phyloP scores from a whole-genome alignment of 768 basidiomycete genomes.

The Tulasnella sp. region DNA sequence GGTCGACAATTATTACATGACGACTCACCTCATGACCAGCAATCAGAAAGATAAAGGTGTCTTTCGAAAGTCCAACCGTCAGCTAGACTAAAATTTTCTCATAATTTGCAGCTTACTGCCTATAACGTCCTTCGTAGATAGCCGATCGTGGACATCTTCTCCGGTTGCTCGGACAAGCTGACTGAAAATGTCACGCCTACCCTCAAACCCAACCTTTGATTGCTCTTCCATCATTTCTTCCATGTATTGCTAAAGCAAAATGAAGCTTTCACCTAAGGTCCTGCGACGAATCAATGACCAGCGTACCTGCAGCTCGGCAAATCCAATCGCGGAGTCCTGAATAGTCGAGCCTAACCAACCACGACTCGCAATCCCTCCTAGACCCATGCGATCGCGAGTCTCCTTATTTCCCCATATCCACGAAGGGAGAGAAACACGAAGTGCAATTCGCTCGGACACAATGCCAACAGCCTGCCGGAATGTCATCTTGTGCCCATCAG shows the following conservation, averaged over 20 bases:
- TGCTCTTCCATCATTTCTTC: constrained; percentile 20
- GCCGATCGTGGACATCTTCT: neutral
- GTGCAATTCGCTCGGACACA: neutral
- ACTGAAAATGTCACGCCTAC: constrained; percentile 18
- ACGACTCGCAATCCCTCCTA: constrained; percentile 2
- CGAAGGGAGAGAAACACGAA: neutral
- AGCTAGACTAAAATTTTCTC: neutral
- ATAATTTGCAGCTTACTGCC: neutral
- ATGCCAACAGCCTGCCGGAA: constrained; percentile 8
- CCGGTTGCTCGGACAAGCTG: constrained; percentile 3
- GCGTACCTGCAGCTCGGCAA: constrained; percentile 11
- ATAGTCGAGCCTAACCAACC: constrained; percentile 16
- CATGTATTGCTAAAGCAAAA: constrained; percentile 8
- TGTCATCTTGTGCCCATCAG: constrained; percentile 17
- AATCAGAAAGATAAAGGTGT: constrained; percentile 15
- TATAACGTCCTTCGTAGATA: neutral
- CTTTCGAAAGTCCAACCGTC: neutral
- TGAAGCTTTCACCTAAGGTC: too few species aligned
- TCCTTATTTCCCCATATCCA: constrained; percentile 14
- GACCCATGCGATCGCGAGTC: neutral
- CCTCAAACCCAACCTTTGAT: constrained; percentile 1
- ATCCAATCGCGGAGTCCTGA: neutral
- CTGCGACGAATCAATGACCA: neutral
- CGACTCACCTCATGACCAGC: constrained; percentile 21
- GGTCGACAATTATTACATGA: neutral